phyloP scores from a whole-genome alignment of 2,329 filamentous ascomycete species.

The Corinectria fuckeliana region DNA sequence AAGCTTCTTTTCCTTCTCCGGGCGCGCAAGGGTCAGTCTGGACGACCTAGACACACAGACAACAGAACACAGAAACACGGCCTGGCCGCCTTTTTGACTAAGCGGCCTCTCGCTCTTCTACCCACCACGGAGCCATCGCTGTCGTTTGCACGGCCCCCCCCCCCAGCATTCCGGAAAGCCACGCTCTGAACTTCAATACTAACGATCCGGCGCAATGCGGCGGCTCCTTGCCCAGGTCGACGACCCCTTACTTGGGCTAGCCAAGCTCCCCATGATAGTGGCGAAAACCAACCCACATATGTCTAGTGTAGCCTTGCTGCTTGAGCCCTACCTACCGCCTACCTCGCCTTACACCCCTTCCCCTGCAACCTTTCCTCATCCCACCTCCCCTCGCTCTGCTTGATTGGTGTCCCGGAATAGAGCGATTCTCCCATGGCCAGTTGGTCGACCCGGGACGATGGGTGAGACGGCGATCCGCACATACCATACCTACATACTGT shows the following conservation, averaged over 20 bases:
- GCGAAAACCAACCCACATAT: not conserved
- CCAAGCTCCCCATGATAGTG: not conserved
- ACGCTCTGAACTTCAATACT: not conserved
- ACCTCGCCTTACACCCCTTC: not conserved
- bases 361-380: not conserved
- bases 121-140: not conserved
- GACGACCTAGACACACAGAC: not conserved
- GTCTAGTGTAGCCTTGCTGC: too few relatives aligned
- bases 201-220: not conserved
- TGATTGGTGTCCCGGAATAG: not conserved
- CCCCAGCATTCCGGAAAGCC: not conserved
- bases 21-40: not conserved
- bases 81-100: not conserved
- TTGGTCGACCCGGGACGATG: not conserved
- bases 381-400: not conserved
- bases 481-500: too few relatives aligned
- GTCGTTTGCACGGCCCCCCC: too few relatives aligned
- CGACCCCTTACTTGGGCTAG: not conserved
- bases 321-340: not conserved
- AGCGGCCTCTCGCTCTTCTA: not conserved
- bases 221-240: not conserved
- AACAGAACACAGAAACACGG: not conserved
- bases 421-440: not conserved
- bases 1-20: not conserved
- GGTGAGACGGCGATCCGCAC: not conserved